Percentiles rank a stretch among this genome's conserved stretches.
Conservation (phyloP, 108 stramenopile genomes). For the Discostella stelligeroides region DNA sequence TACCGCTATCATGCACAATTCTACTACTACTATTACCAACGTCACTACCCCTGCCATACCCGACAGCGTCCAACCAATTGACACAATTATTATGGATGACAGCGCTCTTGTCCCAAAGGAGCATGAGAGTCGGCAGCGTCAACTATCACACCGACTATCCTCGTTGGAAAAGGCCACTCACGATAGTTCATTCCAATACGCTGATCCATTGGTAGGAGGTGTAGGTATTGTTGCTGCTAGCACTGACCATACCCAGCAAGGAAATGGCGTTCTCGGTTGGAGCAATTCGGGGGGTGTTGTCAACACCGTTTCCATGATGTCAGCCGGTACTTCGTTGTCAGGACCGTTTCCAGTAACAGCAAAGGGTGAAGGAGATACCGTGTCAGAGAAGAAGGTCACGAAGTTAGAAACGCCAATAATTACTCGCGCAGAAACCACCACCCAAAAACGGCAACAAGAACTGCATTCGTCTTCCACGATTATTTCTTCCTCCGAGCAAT, state of each 20-base stretch:
- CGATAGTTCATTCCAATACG: too few species aligned
- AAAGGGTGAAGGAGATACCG: not conserved
- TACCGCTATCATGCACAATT: constrained; percentile 1
- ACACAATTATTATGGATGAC: not conserved
- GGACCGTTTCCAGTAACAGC: not conserved
- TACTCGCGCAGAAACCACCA: too few species aligned
- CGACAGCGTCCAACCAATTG: not conserved
- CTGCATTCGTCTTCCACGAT: not conserved
- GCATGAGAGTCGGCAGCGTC: not conserved
- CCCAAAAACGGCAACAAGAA: not conserved
- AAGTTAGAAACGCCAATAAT: too few species aligned
- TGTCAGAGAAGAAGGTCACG: too few species aligned
- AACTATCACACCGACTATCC: constrained; percentile 12
- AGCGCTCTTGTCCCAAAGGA: too few species aligned
- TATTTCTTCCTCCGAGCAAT: too few species aligned
- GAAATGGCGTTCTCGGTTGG: not conserved
- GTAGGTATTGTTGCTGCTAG: not conserved
- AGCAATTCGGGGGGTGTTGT: too few species aligned
- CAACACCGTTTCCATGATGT: not conserved
- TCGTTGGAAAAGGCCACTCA: constrained; percentile 10
- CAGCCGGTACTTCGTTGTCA: not conserved
- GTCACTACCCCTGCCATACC: not conserved
- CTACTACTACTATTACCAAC: not conserved
- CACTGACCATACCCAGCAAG: not conserved
- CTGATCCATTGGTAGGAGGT: constrained; percentile 13